Conservation (phyloP, 2,329 filamentous ascomycete genomes). For the Fusarium nygamai region DNA sequence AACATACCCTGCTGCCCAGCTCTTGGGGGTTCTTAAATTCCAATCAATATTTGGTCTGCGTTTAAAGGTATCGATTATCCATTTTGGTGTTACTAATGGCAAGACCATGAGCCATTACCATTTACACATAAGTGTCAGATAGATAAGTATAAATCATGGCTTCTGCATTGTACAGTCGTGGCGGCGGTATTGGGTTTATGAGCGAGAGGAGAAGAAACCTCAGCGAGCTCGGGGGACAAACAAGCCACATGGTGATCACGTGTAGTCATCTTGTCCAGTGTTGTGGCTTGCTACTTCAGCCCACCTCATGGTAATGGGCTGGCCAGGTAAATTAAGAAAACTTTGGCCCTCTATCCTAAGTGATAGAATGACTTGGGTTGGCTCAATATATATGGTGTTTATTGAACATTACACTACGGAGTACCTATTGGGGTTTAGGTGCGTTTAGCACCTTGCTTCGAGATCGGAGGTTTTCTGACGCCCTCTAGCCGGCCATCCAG, state of each 20-base stretch:
- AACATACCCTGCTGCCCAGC: background rate
- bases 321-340: background rate
- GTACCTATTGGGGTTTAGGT: background rate
- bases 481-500: background rate
- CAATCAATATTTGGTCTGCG: background rate
- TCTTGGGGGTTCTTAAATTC: background rate
- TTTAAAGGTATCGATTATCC: background rate
- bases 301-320: background rate
- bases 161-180: background rate
- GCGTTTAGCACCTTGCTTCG: background rate
- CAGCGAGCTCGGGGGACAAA: background rate
- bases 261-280: background rate
- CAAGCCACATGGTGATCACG: constrained; percentile 16
- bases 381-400: background rate
- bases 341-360: background rate
- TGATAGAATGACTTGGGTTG: background rate
- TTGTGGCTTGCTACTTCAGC: background rate
- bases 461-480: background rate
- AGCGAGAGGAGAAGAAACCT: background rate
- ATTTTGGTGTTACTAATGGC: background rate
- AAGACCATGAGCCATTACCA: background rate
- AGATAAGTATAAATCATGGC: background rate
- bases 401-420: background rate
- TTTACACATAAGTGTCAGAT: background rate
- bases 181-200: background rate